Evolutionary conservation across 768 basidiomycete species (phyloP).

Genomic region (Boletus rubroflammeus): DNA sequence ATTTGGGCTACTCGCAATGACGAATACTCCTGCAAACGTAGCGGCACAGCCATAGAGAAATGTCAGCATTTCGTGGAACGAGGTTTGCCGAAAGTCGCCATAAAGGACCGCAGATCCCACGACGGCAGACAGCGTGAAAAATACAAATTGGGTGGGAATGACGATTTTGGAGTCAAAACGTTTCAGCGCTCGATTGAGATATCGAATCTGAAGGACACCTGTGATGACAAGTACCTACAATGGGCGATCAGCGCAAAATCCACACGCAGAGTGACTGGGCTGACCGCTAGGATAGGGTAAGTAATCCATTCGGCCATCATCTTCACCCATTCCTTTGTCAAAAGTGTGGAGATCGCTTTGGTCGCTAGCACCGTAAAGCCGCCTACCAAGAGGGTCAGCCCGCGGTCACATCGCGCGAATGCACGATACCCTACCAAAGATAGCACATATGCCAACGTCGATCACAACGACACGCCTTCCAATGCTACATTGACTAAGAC

Average conservation of each 20-base stretch:
- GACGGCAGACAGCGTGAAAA: slow-evolving; percentile 92
- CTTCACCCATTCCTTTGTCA: slow-evolving; percentile 73
- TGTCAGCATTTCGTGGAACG: slow-evolving; percentile 77
- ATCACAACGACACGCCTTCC: slow-evolving; percentile 74
- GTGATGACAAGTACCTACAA: slow-evolving; percentile 64
- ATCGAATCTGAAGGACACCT: slow-evolving; percentile 80
- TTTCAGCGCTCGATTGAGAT: slow-evolving; percentile 85
- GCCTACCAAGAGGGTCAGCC: slow-evolving; percentile 40
- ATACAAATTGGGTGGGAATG: slow-evolving; percentile 91
- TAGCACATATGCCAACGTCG: slow-evolving; percentile 84
- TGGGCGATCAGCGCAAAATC: slow-evolving; percentile 6
- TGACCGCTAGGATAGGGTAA: slow-evolving; percentile 71
- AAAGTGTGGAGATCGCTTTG: slow-evolving; percentile 84
- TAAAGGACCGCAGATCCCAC: slow-evolving; percentile 91
- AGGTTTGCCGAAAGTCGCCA: slow-evolving; percentile 83
- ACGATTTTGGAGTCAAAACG: slow-evolving; percentile 93
- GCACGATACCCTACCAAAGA: slow-evolving; percentile 55
- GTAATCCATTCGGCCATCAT: slow-evolving; percentile 81
- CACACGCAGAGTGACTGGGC: slow-evolving; percentile 16
- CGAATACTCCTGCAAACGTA: slow-evolving; percentile 88
- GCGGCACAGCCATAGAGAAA: slow-evolving; percentile 85
- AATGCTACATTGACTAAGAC: slow-evolving; percentile 58
- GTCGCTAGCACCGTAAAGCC: slow-evolving; percentile 93
- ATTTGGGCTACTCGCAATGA: slow-evolving; percentile 68
- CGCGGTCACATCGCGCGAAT: not conserved